phyloP scores from a whole-genome alignment of 2,329 filamentous ascomycete species.

The Pyrenophora seminiperda region DNA sequence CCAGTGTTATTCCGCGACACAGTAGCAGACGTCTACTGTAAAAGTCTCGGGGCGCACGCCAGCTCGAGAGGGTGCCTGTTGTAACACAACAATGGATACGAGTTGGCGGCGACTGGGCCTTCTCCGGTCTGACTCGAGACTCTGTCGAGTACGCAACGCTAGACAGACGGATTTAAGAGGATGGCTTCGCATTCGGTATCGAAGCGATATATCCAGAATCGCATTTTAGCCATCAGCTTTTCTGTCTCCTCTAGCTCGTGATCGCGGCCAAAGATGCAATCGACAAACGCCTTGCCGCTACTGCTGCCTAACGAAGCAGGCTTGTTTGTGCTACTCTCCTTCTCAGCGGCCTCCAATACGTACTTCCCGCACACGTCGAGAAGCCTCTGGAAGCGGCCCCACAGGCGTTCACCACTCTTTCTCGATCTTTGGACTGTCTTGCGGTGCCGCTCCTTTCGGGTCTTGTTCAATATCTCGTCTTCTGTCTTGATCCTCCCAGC shows the following conservation, averaged over 20 bases:
- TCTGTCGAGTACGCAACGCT: no score
- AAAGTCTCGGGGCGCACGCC: no score
- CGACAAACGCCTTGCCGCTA: conserved; percentile 91
- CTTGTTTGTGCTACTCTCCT: conserved; percentile 65
- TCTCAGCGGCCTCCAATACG: conserved; percentile 89
- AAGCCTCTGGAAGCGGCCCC: conserved; percentile 80
- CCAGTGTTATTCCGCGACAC: no score
- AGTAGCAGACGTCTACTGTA: no score
- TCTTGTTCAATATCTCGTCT: conserved; percentile 74
- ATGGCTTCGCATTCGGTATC: conserved; percentile 96
- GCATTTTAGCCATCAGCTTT: conserved; percentile 86
- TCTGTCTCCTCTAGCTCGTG: conserved; percentile 88
- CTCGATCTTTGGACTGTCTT: conserved; percentile 91
- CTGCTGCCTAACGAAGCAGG: conserved; percentile 79
- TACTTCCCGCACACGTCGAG: conserved; percentile 91
- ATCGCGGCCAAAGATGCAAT: conserved; percentile 92
- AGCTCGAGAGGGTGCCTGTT: no score
- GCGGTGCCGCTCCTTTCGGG: conserved; percentile 72
- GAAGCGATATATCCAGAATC: conserved; percentile 90
- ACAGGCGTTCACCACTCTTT: conserved; percentile 83
- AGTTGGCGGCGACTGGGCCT: no score
- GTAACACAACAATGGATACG: no score
- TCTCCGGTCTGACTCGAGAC: no score
- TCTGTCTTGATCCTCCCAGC: conserved; percentile 92
- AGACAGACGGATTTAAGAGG: conserved; percentile 60